These are phyloP conservation scores for Eucalyptus cloeziana DNA, from an alignment of 345 rosid species.

Conservation along the genomic window DNA sequence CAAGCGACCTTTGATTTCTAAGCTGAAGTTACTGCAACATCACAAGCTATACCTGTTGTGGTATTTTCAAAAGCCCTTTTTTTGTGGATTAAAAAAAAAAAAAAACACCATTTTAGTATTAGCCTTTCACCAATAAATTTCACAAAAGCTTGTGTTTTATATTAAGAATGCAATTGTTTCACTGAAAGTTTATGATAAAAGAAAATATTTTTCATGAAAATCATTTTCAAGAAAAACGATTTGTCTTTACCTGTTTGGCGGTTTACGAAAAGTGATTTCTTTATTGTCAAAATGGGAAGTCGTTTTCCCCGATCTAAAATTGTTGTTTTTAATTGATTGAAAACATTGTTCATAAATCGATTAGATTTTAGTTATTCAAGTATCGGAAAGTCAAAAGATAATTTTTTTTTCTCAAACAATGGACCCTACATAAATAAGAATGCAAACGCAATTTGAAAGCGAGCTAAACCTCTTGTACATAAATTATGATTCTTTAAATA, in stretches of 20 bases:
- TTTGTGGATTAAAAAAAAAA: fast-evolving
- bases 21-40: fast-evolving
- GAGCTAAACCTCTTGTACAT: background rate
- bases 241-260: fast-evolving
- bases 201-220: background rate
- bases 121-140: background rate
- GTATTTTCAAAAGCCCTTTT: background rate
- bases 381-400: too few relatives aligned
- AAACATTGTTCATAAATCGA: background rate
- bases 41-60: fast-evolving
- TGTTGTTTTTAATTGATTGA: too few relatives aligned
- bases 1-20: fast-evolving
- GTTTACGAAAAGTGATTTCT: background rate
- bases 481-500: background rate
- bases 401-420: background rate
- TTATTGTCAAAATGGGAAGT: background rate
- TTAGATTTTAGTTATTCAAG: too few relatives aligned
- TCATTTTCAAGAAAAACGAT: fast-evolving
- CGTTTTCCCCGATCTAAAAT: fast-evolving
- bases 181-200: too few relatives aligned
- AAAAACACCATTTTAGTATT: too few relatives aligned
- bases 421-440: background rate
- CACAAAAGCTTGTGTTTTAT: background rate
- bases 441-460: background rate
- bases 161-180: background rate